Evolutionary conservation across 2,329 filamentous ascomycete genomes (phyloP), one percentile per base, ranked within the genome.

Genomic region (Penicillium sp.): DNA sequence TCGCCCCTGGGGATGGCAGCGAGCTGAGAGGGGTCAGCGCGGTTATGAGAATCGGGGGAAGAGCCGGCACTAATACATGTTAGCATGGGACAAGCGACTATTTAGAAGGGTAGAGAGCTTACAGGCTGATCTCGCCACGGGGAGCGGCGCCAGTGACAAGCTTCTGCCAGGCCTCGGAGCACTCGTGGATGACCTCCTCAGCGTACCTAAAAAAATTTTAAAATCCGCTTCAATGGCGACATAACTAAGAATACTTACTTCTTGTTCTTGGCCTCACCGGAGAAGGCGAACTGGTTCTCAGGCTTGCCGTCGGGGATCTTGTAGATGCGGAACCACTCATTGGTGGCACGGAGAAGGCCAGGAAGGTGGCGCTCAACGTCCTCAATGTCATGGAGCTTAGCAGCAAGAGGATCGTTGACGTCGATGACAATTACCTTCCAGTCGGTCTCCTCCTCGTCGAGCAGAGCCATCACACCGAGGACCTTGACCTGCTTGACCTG

Each of bases 261-360:
- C 89, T 93, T 96, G 90, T 99, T 99, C 91, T 99, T 99, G 91
- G 94, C 98, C 87, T 99, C 95, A 85, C 95, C 95, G 64, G 93
- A 97, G 86, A 99, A 99, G 75, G 95, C 95, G 78, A 99, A 99
- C 85, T 98, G 95, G 89, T 99, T 99, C 91, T 99, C 95, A 75
- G 94, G 93, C 93, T 99, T 99, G 86, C 95, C 95, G 79, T 99
- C 95, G 78, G 95, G 95, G 83, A 99, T 99, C 88, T 99, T 99
- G 91, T 99, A 99, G 88, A 99, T 99, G 82, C 95, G 93, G 93
- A 99, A 99, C 95, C 95, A 99, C 86, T 99, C 95, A 79, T 99
- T 99, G 78, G 94, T 98, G 78, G 95, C 95, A 71, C 95, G 91
- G 79, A 99, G 88, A 64, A 99, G 92, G 73, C 95, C 95, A 64